phyloP scores from a whole-genome alignment of 345 rosid species.

The Iberis pinnata region DNA sequence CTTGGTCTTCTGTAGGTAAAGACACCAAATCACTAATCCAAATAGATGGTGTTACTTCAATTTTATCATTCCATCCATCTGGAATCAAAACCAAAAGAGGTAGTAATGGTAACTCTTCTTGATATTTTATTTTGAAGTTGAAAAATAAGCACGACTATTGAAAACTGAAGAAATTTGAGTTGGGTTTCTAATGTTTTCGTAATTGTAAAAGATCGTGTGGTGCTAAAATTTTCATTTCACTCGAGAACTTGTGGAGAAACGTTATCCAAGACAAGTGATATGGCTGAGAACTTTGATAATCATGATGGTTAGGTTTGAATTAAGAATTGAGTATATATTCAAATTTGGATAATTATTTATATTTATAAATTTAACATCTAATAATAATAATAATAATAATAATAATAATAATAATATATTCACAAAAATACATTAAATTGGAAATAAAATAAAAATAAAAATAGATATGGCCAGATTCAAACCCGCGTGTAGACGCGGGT shows the following conservation, averaged over 20 bases:
- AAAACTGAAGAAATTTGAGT: constrained; percentile 1
- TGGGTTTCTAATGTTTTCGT: constrained; percentile 10
- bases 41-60: constrained; percentile 29
- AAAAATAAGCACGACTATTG: neutral
- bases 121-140: neutral
- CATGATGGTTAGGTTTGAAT: constrained; percentile 20
- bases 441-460: too few relatives aligned
- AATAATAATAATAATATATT: too few relatives aligned
- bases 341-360: too few relatives aligned
- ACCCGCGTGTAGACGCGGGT: too few relatives aligned
- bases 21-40: constrained; percentile 33
- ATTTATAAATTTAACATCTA: too few relatives aligned
- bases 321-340: too few relatives aligned
- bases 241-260: constrained; percentile 31
- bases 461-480: too few relatives aligned
- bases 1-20: constrained; percentile 32
- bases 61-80: constrained; percentile 32
- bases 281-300: constrained; percentile 30
- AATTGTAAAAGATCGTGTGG: constrained; percentile 36
- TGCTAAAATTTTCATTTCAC: constrained; percentile 49
- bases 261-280: constrained; percentile 30
- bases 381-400: too few relatives aligned
- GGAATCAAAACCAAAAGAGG: constrained; percentile 30
- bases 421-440: too few relatives aligned
- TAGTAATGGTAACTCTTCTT: constrained; percentile 34